These are phyloP conservation scores for Ascochyta lentis DNA, from an alignment of 2,329 filamentous ascomycete genomes.

Conservation along the genomic window DNA sequence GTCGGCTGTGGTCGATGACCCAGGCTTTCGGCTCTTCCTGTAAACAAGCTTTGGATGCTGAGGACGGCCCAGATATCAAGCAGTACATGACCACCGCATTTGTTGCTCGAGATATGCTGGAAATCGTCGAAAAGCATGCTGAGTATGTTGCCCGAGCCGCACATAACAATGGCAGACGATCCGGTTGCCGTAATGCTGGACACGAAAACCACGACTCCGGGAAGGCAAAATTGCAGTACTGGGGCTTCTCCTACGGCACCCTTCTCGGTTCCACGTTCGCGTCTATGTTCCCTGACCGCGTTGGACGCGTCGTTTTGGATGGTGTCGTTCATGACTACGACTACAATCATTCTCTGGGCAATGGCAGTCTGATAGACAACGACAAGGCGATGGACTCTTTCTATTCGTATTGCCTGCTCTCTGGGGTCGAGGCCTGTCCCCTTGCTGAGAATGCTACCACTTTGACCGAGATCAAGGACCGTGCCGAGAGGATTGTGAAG, in stretches of 20 bases:
- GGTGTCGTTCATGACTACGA: conserved; percentile 53
- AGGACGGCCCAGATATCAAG: conserved; percentile 47
- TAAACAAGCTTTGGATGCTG: conserved; percentile 28
- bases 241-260: conserved; percentile 59
- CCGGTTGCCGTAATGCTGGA: conserved; percentile 5
- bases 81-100: conserved; percentile 56
- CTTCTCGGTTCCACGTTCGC: conserved; percentile 49
- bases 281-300: conserved; percentile 48
- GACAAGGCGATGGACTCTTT: conserved; percentile 54
- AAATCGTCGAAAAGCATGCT: conserved; percentile 54
- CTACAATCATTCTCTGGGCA: conserved; percentile 47
- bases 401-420: conserved; percentile 54
- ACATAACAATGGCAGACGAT: neutral
- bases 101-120: conserved; percentile 59
- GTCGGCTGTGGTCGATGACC: conserved; percentile 51
- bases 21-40: conserved; percentile 46
- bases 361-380: conserved; percentile 52
- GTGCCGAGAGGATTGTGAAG: conserved; percentile 41
- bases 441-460: conserved; percentile 46
- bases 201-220: conserved; percentile 6
- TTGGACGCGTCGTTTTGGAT: conserved; percentile 50
- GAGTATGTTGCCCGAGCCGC: conserved; percentile 35
- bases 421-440: conserved; percentile 51
- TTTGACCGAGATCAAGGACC: conserved; percentile 45
- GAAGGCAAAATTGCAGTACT: conserved; percentile 50